A percentile compares a stretch with the other conserved stretches of the same genome.
These are phyloP conservation scores for Mucor velutinosus DNA, from an alignment of 371 early-diverging fungal species.

Conservation along the genomic window DNA sequence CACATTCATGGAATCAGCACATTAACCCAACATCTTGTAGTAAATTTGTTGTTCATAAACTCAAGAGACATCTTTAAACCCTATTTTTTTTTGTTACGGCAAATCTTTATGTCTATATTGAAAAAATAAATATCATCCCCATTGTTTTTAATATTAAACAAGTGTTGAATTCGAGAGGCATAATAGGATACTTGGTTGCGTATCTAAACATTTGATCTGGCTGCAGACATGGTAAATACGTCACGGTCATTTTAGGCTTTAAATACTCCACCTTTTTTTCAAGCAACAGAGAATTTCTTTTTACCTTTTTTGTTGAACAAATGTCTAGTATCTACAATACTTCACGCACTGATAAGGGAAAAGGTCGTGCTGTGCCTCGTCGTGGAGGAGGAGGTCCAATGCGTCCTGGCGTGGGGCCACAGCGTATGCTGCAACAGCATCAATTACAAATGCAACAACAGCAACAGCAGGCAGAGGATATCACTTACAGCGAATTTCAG, in stretches of 20 bases:
- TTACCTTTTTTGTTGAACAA: background rate
- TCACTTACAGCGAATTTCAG: slow-evolving; percentile 57
- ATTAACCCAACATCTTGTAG: background rate
- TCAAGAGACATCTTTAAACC: background rate
- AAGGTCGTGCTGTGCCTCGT: slow-evolving; percentile 11
- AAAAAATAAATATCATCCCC: slow-evolving; percentile 12
- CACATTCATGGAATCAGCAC: background rate
- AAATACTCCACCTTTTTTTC: background rate
- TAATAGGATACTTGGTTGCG: too few species aligned
- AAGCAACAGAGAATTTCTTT: background rate
- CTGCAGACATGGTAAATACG: background rate
- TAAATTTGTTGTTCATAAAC: background rate
- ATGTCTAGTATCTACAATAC: slow-evolving; percentile 32
- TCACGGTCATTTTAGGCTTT: background rate
- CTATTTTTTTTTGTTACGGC: slow-evolving; percentile 6
- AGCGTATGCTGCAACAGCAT: slow-evolving; percentile 16
- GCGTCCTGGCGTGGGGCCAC: slow-evolving; percentile 15
- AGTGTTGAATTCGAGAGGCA: too few species aligned
- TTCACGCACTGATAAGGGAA: slow-evolving; percentile 20
- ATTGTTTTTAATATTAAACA: slow-evolving; percentile 1
- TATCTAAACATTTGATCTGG: too few species aligned
- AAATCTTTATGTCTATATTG: background rate
- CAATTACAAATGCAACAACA: slow-evolving; percentile 9
- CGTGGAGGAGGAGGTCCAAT: slow-evolving; percentile 7
- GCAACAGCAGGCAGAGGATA: slow-evolving; percentile 10